Conservation (phyloP, 345 rosid species). For the Gossypioides kirkii region DNA sequence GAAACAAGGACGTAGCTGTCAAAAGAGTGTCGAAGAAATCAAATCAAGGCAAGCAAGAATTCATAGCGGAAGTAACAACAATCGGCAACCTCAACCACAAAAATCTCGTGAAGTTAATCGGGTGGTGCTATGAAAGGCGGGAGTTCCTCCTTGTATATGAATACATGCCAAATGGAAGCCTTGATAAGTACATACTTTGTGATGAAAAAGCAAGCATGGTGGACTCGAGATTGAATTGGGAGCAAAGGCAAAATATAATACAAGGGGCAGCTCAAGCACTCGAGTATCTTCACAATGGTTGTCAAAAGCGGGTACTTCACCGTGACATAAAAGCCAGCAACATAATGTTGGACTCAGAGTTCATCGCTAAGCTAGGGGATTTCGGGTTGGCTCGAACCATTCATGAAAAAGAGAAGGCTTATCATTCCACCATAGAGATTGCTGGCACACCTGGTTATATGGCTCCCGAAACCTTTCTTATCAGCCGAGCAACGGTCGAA, state of each 20-base stretch:
- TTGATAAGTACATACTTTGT: background rate
- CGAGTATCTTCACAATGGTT: background rate
- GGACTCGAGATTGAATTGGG: background rate
- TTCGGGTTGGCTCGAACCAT: background rate
- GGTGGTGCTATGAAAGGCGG: background rate
- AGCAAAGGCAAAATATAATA: background rate
- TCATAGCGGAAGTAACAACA: background rate
- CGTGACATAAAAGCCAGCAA: background rate
- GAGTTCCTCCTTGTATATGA: background rate
- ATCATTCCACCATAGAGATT: background rate
- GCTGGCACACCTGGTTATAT: background rate
- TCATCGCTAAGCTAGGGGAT: background rate
- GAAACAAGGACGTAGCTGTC: background rate
- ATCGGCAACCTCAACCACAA: background rate
- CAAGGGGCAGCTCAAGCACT: background rate
- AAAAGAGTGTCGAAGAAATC: background rate
- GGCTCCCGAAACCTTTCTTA: background rate
- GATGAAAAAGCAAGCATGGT: background rate
- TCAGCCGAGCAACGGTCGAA: background rate
- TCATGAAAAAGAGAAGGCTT: background rate
- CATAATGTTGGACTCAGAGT: background rate
- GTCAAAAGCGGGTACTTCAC: background rate
- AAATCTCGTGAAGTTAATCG: conserved; percentile 1
- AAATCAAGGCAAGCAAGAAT: background rate
- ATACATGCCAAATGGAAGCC: background rate